These are phyloP conservation scores for Trametes sp. DNA, from an alignment of 1,284 basidiomycete genomes.

Conservation along the genomic window DNA sequence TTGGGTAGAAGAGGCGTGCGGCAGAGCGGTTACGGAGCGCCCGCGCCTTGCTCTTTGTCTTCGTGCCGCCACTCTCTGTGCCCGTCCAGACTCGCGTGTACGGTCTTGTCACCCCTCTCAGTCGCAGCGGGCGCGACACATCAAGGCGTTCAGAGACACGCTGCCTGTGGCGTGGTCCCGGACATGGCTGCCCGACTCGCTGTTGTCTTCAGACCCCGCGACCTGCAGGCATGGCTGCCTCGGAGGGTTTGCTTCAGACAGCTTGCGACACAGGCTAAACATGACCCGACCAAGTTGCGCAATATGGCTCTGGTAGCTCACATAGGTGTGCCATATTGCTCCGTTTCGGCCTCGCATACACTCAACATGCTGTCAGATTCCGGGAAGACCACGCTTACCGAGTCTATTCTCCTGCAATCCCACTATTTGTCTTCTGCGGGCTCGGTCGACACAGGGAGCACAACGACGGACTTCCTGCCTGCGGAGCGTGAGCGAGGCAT, in stretches of 20 bases:
- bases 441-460: slow-evolving; percentile 89
- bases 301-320: slow-evolving; percentile 88
- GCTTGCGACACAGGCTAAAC: slow-evolving; percentile 43
- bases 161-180: background rate
- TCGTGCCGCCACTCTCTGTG: background rate
- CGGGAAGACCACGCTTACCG: slow-evolving; percentile 90
- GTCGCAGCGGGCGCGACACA: background rate
- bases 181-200: slow-evolving; percentile 23
- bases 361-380: slow-evolving; percentile 64
- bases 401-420: slow-evolving; percentile 84
- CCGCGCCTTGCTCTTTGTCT: slow-evolving; percentile 15
- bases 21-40: slow-evolving; percentile 15
- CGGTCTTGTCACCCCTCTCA: slow-evolving; percentile 1
- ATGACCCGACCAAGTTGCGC: slow-evolving; percentile 59
- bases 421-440: slow-evolving; percentile 78
- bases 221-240: slow-evolving; percentile 17
- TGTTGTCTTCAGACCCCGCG: slow-evolving; percentile 17
- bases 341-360: too few relatives aligned
- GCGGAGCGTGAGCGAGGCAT: slow-evolving; percentile 91
- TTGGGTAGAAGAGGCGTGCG: slow-evolving; percentile 18
- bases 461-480: slow-evolving; percentile 90
- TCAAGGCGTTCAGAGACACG: background rate
- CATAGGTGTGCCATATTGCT: slow-evolving; percentile 61
- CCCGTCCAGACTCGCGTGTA: background rate
- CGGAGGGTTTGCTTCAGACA: slow-evolving; percentile 35